Conservation (phyloP, 371 early-diverging fungal genomes). For the Rhizomucor miehei region DNA sequence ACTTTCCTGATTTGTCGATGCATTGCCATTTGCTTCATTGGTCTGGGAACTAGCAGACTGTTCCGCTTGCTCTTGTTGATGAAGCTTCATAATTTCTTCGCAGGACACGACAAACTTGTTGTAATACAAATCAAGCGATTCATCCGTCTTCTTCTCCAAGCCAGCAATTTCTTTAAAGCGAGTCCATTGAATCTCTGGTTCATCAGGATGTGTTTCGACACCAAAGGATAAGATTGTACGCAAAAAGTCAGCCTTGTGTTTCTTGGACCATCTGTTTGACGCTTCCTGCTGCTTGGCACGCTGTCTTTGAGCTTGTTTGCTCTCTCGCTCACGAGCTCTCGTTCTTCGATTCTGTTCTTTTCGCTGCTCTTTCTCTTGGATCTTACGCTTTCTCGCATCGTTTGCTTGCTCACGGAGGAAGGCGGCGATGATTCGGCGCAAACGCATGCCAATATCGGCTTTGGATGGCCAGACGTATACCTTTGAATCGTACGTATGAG, state of each 20-base stretch:
- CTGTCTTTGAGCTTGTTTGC: slow-evolving; percentile 42
- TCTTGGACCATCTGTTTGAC: slow-evolving; percentile 66
- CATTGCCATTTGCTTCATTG: neutral
- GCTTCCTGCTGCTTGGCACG: slow-evolving; percentile 41
- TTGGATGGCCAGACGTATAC: slow-evolving; percentile 63
- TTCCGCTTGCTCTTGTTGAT: slow-evolving; percentile 19
- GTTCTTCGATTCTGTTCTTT: slow-evolving; percentile 40
- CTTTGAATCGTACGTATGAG: slow-evolving; percentile 3
- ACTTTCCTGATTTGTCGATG: neutral
- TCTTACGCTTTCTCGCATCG: slow-evolving; percentile 37
- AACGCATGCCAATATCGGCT: slow-evolving; percentile 72
- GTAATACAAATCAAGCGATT: slow-evolving; percentile 64
- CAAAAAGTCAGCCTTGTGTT: slow-evolving; percentile 69
- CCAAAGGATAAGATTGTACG: slow-evolving; percentile 71
- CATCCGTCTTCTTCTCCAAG: slow-evolving; percentile 67
- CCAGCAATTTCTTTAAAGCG: slow-evolving; percentile 71
- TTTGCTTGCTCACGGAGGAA: slow-evolving; percentile 61
- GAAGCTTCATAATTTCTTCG: slow-evolving; percentile 57
- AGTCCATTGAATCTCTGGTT: slow-evolving; percentile 54
- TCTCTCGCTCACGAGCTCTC: slow-evolving; percentile 47
- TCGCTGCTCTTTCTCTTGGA: slow-evolving; percentile 44
- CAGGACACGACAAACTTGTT: slow-evolving; percentile 54
- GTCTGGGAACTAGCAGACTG: slow-evolving; percentile 1
- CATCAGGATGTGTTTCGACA: slow-evolving; percentile 44
- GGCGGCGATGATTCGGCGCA: slow-evolving; percentile 70